Conservation (phyloP, 352 stramenopile genomes). For the Aphanomyces invadans region DNA sequence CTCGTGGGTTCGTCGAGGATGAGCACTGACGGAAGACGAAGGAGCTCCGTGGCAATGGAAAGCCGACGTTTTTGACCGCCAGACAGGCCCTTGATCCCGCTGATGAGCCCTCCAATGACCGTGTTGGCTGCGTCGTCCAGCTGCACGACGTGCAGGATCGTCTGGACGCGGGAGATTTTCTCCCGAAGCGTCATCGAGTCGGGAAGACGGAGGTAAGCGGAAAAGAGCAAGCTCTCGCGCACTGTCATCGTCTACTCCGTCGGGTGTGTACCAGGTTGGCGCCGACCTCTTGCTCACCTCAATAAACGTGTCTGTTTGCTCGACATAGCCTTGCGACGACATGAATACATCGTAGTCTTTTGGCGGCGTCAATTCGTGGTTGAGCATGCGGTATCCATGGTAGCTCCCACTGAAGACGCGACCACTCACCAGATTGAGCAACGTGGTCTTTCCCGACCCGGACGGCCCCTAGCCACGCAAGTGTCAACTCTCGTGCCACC, state of each 20-base stretch:
- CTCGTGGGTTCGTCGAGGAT: constrained; percentile 29
- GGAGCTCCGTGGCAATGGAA: constrained; percentile 26
- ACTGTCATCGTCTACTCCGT: constrained; percentile 27
- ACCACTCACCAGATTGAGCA: constrained; percentile 44
- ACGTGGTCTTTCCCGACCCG: constrained; percentile 46
- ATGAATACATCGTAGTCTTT: constrained; percentile 19
- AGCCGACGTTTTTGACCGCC: constrained; percentile 28
- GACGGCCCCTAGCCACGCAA: constrained; percentile 33
- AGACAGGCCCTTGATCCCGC: constrained; percentile 19
- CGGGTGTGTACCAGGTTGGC: constrained; percentile 35
- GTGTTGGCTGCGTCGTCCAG: constrained; percentile 24
- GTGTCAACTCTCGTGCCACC: no score
- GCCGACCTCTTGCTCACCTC: constrained; percentile 37
- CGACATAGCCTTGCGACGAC: constrained; percentile 24
- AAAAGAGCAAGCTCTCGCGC: constrained; percentile 22
- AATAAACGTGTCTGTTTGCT: constrained; percentile 26
- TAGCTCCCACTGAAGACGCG: constrained; percentile 28
- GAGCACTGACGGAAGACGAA: constrained; percentile 26
- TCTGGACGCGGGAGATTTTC: constrained; percentile 23
- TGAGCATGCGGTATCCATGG: constrained; percentile 36
- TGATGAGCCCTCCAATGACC: constrained; percentile 26
- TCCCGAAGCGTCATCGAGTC: constrained; percentile 24
- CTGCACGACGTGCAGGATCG: constrained; percentile 10
- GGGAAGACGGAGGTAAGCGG: constrained; percentile 19
- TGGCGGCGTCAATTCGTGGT: constrained; percentile 8